Conservation (phyloP, 768 basidiomycete genomes). For the Pulveroboletus sp. region DNA sequence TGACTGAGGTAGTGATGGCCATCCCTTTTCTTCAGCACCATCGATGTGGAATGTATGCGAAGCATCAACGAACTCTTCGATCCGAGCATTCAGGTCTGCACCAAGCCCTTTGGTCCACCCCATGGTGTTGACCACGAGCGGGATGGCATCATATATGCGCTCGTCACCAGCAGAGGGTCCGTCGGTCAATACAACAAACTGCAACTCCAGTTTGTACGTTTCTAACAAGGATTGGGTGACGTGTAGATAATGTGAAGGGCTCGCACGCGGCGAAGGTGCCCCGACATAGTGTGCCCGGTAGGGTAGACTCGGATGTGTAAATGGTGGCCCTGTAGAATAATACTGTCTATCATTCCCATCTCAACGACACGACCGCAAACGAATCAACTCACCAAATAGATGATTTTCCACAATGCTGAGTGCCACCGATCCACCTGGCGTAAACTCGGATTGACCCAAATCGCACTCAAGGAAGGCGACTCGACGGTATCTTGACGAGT, state of each 20-base stretch:
- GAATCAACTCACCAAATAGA: conserved; percentile 57
- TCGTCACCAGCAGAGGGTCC: conserved; percentile 29
- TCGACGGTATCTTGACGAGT: conserved; percentile 53
- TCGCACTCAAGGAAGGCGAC: conserved; percentile 95
- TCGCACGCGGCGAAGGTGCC: conserved; percentile 69
- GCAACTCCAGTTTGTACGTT: conserved; percentile 67
- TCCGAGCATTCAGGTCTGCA: conserved; percentile 66
- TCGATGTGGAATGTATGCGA: conserved; percentile 26
- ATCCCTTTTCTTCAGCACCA: conserved; percentile 20
- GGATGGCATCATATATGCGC: conserved; percentile 58
- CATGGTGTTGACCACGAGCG: conserved; percentile 93
- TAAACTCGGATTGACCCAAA: conserved; percentile 92
- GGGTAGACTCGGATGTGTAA: conserved; percentile 77
- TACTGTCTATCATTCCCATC: background rate
- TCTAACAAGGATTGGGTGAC: conserved; percentile 66
- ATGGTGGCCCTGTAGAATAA: conserved; percentile 67
- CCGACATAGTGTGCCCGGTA: conserved; percentile 80
- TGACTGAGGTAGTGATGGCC: conserved; percentile 13
- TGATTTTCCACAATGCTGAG: conserved; percentile 67
- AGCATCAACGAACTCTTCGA: conserved; percentile 68
- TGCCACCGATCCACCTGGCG: conserved; percentile 81
- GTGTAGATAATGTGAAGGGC: conserved; percentile 73
- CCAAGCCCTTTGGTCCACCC: conserved; percentile 97
- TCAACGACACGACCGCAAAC: background rate
- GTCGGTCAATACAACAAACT: conserved; percentile 37